Conservation (phyloP, 2,329 filamentous ascomycete genomes). For the Curvularia sp. region DNA sequence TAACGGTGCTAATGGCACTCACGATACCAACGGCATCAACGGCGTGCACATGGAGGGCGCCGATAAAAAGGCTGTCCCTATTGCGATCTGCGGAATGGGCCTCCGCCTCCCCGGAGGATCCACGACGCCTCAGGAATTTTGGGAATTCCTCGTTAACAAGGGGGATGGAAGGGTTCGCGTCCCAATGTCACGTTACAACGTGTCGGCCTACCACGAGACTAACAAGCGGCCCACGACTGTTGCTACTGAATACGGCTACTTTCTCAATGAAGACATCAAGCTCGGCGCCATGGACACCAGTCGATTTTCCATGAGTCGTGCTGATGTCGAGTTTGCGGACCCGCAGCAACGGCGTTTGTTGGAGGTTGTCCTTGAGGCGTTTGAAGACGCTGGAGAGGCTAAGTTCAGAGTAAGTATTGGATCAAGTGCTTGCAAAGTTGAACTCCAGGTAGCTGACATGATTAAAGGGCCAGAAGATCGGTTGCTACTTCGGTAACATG, state of each 20-base stretch:
- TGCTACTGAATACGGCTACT: constrained; percentile 26
- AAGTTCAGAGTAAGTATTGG: constrained; percentile 14
- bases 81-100: constrained; percentile 39
- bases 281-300: neutral
- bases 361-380: constrained; percentile 33
- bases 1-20: neutral
- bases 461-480: constrained; percentile 35
- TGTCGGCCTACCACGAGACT: constrained; percentile 19
- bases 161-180: constrained; percentile 5
- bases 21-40: neutral
- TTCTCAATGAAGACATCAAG: constrained; percentile 20
- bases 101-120: constrained; percentile 31
- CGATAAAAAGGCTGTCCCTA: constrained; percentile 4
- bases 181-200: constrained; percentile 17
- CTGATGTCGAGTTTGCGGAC: constrained; percentile 21
- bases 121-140: constrained; percentile 31
- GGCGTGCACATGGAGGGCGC: neutral
- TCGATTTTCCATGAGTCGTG: neutral
- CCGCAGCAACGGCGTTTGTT: constrained; percentile 34
- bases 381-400: constrained; percentile 35
- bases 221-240: constrained; percentile 27
- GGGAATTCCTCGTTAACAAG: constrained; percentile 36
- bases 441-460: too few species aligned
- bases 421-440: neutral
- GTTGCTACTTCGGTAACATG: constrained; percentile 44